phyloP scores from a whole-genome alignment of 2,329 filamentous ascomycete species.

The Fusarium sp. region DNA sequence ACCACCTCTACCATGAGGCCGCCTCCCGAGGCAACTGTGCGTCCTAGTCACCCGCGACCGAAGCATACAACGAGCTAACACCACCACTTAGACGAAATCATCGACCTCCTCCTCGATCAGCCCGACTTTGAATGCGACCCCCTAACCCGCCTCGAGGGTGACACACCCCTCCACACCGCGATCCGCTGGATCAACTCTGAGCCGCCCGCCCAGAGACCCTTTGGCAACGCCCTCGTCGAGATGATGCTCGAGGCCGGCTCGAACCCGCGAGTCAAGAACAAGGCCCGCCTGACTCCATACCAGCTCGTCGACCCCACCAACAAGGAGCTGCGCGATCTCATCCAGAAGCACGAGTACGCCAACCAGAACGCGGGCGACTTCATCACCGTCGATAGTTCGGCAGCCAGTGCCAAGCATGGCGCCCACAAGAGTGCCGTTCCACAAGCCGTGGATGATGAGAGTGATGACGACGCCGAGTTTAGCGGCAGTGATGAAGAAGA shows the following conservation, averaged over 20 bases:
- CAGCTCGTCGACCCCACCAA: constrained; percentile 82
- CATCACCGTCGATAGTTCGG: constrained; percentile 51
- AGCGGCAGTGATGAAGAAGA: constrained; percentile 75
- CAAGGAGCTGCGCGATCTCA: constrained; percentile 67
- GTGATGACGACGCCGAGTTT: constrained; percentile 69
- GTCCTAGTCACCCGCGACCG: constrained; percentile 48
- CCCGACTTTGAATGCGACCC: constrained; percentile 88
- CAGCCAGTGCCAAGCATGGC: constrained; percentile 14
- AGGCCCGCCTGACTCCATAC: constrained; percentile 76
- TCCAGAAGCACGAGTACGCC: constrained; percentile 79
- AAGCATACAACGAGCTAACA: constrained; percentile 1
- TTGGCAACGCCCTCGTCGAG: constrained; percentile 75
- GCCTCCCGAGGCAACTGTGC: constrained; percentile 87
- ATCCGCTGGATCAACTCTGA: constrained; percentile 81
- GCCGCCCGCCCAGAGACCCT: constrained; percentile 70
- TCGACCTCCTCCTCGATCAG: constrained; percentile 86
- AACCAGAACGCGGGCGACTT: constrained; percentile 69
- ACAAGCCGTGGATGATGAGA: constrained; percentile 45
- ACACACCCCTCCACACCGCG: constrained; percentile 84
- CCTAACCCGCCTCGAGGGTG: constrained; percentile 74
- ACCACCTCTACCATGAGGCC: constrained; percentile 90
- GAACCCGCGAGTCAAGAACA: constrained; percentile 71
- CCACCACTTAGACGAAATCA: constrained; percentile 73
- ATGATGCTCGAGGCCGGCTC: constrained; percentile 86
- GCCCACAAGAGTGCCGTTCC: background rate